These are phyloP conservation scores for Emergomyces pasteurianus DNA, from an alignment of 2,329 filamentous ascomycete genomes.

Conservation along the genomic window DNA sequence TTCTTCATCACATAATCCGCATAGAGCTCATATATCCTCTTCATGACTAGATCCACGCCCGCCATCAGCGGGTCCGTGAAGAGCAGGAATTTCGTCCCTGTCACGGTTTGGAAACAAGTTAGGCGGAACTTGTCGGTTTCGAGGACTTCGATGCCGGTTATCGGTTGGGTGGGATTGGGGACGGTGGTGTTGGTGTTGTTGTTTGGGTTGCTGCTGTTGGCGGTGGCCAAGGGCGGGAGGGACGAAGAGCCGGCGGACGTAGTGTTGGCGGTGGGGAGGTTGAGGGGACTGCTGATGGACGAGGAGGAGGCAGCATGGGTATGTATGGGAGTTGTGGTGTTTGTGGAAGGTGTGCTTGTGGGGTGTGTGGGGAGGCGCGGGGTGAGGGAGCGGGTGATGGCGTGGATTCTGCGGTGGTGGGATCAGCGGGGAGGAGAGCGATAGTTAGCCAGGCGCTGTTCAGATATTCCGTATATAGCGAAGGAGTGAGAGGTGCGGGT, in stretches of 20 bases:
- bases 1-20: constrained; percentile 99
- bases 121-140: constrained; percentile 90
- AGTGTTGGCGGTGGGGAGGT: constrained; percentile 10
- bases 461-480: background rate
- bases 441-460: background rate
- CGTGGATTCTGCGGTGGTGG: constrained; percentile 42
- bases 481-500: background rate
- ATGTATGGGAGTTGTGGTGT: constrained; percentile 11
- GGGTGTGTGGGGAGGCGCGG: constrained; percentile 26
- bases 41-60: constrained; percentile 62
- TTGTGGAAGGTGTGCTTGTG: constrained; percentile 13
- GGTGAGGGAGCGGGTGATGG: constrained; percentile 47
- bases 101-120: constrained; percentile 91
- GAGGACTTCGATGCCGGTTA: constrained; percentile 72
- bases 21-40: constrained; percentile 86
- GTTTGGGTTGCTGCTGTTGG: constrained; percentile 11
- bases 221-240: constrained; percentile 21
- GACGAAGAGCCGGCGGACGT: constrained; percentile 19
- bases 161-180: constrained; percentile 22
- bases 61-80: constrained; percentile 85
- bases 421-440: background rate
- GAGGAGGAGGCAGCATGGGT: constrained; percentile 15
- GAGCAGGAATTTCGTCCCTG: constrained; percentile 87
- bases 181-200: constrained; percentile 16
- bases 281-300: constrained; percentile 13